Conservation (phyloP, 2,329 filamentous ascomycete genomes). For the Penicillium sp. region DNA sequence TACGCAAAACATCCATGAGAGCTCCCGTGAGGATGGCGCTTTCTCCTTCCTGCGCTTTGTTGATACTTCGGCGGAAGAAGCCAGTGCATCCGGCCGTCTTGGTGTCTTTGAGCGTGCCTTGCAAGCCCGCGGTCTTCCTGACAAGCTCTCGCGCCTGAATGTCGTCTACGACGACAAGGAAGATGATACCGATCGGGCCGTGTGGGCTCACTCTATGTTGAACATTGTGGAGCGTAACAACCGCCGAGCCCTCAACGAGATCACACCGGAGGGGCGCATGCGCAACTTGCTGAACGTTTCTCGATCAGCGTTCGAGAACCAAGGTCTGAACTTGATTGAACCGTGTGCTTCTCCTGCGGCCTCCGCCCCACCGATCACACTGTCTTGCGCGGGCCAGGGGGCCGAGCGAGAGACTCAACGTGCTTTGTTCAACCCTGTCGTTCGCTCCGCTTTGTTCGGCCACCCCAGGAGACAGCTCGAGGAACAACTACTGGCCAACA, state of each 20-base stretch:
- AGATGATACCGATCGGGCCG: constrained; percentile 53
- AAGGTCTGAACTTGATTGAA: constrained; percentile 72
- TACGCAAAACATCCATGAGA: constrained; percentile 67
- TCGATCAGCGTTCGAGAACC: constrained; percentile 56
- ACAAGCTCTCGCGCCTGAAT: constrained; percentile 60
- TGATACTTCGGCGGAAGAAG: constrained; percentile 68
- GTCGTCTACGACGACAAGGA: constrained; percentile 63
- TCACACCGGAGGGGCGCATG: constrained; percentile 67
- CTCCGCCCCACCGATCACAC: constrained; percentile 77
- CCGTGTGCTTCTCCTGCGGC: constrained; percentile 72
- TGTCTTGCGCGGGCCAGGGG: constrained; percentile 66
- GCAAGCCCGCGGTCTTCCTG: constrained; percentile 46
- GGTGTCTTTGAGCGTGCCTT: constrained; percentile 70
- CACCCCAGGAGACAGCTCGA: constrained; percentile 57
- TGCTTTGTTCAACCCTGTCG: constrained; percentile 68
- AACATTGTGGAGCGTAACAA: constrained; percentile 68
- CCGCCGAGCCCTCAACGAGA: constrained; percentile 59
- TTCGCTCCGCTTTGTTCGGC: constrained; percentile 71
- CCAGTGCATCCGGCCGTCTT: constrained; percentile 61
- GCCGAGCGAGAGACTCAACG: constrained; percentile 59
- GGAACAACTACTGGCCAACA: constrained; percentile 65
- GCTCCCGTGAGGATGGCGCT: constrained; percentile 53
- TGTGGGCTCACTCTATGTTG: constrained; percentile 71
- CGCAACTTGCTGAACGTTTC: constrained; percentile 74
- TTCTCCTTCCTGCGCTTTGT: constrained; percentile 92